Percentiles rank a stretch among this genome's conserved stretches.
Evolutionary conservation across 345 rosid species (phyloP).

Genomic region (Psidium guajava): DNA sequence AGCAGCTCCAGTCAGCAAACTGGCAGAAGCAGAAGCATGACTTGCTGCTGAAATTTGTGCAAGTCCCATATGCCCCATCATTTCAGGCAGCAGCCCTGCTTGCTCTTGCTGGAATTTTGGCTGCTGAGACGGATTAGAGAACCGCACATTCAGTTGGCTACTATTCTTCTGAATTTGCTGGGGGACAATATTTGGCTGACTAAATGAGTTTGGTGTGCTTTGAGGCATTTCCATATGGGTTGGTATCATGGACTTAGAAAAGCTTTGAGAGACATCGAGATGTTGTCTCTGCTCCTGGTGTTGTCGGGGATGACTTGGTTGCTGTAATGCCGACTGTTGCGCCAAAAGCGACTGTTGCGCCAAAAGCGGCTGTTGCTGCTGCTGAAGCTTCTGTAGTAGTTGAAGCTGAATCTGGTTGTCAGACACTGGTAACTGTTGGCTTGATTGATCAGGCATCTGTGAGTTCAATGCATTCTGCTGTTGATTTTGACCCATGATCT

Average conservation of each 20-base stretch:
- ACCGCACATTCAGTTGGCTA: conserved; percentile 20
- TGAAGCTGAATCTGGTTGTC: conserved; percentile 55
- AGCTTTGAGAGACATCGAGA: conserved; percentile 41
- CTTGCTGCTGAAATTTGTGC: conserved; percentile 12
- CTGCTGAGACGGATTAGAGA: conserved; percentile 26
- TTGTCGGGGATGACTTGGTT: conserved; percentile 24
- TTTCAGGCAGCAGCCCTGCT: conserved; percentile 25
- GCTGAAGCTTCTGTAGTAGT: conserved; percentile 70
- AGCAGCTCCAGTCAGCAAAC: conserved; percentile 18
- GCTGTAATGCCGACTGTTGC: conserved; percentile 38
- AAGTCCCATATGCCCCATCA: conserved; percentile 23
- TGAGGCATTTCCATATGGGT: conserved; percentile 39
- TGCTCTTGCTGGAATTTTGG: conserved; percentile 33
- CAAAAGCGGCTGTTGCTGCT: conserved; percentile 41
- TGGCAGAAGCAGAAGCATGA: conserved; percentile 17
- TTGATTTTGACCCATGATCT: conserved; percentile 28
- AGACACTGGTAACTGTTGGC: conserved; percentile 32
- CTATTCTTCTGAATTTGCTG: conserved; percentile 31
- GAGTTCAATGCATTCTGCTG: conserved; percentile 27
- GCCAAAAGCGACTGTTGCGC: conserved; percentile 35
- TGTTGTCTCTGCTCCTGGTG: conserved; percentile 44
- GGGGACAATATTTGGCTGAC: conserved; percentile 22
- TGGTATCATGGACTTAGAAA: conserved; percentile 28
- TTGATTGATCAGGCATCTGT: conserved; percentile 33
- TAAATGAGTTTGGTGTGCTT: conserved; percentile 15